Evolutionary conservation across 2,329 filamentous ascomycete species (phyloP).

Genomic region (Cryphonectria parasitica): DNA sequence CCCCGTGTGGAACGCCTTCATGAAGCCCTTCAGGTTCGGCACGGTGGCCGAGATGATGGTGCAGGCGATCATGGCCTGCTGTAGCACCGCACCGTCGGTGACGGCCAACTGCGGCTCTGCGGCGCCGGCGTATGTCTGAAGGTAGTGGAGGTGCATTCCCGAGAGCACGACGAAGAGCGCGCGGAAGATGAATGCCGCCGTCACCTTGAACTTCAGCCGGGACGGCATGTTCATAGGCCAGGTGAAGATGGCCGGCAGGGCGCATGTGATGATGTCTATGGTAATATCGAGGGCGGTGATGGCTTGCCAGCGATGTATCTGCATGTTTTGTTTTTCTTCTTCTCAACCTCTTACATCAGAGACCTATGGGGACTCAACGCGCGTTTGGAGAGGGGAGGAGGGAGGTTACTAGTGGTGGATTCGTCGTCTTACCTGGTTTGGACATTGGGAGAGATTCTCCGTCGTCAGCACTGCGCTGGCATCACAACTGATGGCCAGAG

Average conservation of each 20-base stretch:
- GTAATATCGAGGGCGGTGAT: slow-evolving; percentile 30
- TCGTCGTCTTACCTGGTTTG: slow-evolving; percentile 10
- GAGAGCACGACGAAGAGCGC: slow-evolving; percentile 30
- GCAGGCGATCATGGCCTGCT: slow-evolving; percentile 31
- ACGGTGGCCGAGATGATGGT: slow-evolving; percentile 34
- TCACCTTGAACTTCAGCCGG: slow-evolving; percentile 30
- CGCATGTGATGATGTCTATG: slow-evolving; percentile 31
- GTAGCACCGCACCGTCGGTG: slow-evolving; percentile 29
- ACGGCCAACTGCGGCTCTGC: slow-evolving; percentile 29
- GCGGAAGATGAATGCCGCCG: slow-evolving; percentile 33
- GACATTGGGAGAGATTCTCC: neutral
- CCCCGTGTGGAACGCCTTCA: slow-evolving; percentile 31
- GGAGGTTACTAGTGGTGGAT: neutral
- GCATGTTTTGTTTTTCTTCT: neutral
- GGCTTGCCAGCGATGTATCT: slow-evolving; percentile 27
- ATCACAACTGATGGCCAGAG: slow-evolving; percentile 11
- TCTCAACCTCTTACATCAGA: neutral
- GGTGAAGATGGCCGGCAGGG: slow-evolving; percentile 27
- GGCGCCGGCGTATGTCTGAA: slow-evolving; percentile 23
- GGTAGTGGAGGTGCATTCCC: slow-evolving; percentile 24
- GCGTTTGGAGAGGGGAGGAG: no score
- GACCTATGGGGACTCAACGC: neutral
- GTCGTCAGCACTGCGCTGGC: neutral
- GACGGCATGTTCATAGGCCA: slow-evolving; percentile 31
- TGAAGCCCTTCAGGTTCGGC: slow-evolving; percentile 33